These are phyloP conservation scores for Debaryomycetaceae sp. DNA, from an alignment of 1,139 yeast genomes.

Conservation along the genomic window DNA sequence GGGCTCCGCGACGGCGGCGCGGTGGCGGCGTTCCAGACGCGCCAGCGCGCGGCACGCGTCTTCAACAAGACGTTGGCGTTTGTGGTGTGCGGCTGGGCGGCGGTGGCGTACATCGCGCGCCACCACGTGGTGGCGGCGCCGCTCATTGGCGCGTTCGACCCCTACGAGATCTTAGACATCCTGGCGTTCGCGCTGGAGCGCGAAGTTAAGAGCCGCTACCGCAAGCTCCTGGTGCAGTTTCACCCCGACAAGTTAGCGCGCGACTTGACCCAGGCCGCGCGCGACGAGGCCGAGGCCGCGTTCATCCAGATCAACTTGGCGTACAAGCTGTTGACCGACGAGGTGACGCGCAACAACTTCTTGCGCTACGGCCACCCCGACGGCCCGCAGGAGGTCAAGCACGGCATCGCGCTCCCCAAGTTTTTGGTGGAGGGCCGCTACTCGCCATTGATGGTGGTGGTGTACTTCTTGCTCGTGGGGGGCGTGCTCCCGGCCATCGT, in stretches of 20 bases:
- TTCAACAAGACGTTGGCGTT: constrained; percentile 44
- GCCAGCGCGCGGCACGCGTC: constrained; percentile 28
- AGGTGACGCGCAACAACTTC: constrained; percentile 74
- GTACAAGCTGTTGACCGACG: constrained; percentile 92
- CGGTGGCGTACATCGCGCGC: constrained; percentile 48
- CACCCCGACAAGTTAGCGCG: constrained; percentile 91
- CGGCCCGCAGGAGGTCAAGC: constrained; percentile 92
- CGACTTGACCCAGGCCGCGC: constrained; percentile 60
- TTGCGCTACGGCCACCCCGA: constrained; percentile 94
- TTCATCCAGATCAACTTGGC: constrained; percentile 87
- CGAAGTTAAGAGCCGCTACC: constrained; percentile 76
- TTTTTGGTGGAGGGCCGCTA: constrained; percentile 84
- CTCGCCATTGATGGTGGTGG: constrained; percentile 58
- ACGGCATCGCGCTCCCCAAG: constrained; percentile 94
- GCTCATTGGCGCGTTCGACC: constrained; percentile 63
- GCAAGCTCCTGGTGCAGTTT: constrained; percentile 79
- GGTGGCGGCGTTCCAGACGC: constrained; percentile 38
- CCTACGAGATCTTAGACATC: constrained; percentile 81
- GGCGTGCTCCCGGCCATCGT: constrained; percentile 75
- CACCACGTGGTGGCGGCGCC: constrained; percentile 46
- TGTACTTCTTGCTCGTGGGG: constrained; percentile 72
- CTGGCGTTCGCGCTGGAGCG: constrained; percentile 64
- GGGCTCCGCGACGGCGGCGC: constrained; percentile 38
- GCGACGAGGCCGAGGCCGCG: constrained; percentile 60
- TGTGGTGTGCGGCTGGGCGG: constrained; percentile 64